These are phyloP conservation scores for Aspergillus sp. DNA, from an alignment of 2,329 filamentous ascomycete genomes.

Conservation along the genomic window DNA sequence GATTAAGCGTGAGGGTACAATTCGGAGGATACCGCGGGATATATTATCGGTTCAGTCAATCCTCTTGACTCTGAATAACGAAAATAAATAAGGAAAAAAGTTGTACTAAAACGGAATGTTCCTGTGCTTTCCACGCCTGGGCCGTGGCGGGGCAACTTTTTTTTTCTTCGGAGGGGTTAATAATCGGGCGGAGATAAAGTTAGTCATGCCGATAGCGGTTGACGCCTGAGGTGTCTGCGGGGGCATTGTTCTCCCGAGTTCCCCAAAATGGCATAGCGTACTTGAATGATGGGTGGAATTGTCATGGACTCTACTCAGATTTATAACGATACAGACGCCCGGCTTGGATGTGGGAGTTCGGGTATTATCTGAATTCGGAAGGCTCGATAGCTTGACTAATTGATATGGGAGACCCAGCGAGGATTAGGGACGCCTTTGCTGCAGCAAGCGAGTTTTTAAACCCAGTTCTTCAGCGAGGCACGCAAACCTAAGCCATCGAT, in stretches of 20 bases:
- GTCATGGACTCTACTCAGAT: background rate
- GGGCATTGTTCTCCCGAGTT: background rate
- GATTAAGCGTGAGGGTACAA: background rate
- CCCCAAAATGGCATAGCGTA: background rate
- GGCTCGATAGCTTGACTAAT: background rate
- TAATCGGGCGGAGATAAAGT: constrained; percentile 8
- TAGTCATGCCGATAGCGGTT: constrained; percentile 17
- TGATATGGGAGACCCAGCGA: constrained; percentile 29
- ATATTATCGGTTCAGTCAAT: background rate
- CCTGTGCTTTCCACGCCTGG: constrained; percentile 24
- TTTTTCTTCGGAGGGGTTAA: constrained; percentile 25
- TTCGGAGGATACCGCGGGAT: background rate
- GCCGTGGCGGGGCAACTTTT: constrained; percentile 25
- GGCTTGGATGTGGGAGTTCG: background rate
- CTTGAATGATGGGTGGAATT: background rate
- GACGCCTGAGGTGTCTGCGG: background rate
- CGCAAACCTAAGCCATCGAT: constrained; percentile 21
- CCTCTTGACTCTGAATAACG: background rate
- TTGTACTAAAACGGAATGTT: constrained; percentile 32
- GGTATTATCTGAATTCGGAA: background rate
- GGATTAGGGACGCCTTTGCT: constrained; percentile 33
- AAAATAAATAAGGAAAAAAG: constrained; percentile 10
- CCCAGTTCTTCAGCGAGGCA: constrained; percentile 44
- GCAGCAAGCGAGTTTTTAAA: constrained; percentile 36
- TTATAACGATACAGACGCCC: background rate